phyloP scores from a whole-genome alignment of 345 rosid genomes.

The Hirschfeldia incana region DNA sequence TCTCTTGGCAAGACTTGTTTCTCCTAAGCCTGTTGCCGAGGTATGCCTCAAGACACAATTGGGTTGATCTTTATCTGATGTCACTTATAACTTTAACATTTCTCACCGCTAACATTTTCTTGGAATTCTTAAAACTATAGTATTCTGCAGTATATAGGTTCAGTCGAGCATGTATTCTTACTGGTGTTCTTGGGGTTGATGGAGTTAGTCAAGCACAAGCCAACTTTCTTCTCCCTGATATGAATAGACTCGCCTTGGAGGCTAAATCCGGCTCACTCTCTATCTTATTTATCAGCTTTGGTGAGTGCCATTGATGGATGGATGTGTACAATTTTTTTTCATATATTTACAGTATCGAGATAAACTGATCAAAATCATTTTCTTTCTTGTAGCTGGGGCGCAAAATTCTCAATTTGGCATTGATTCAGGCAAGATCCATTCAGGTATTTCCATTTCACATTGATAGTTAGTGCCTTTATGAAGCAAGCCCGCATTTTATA shows the following conservation, averaged over 20 bases:
- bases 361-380: conserved; percentile 24
- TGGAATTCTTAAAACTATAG: conserved; percentile 52
- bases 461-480: neutral
- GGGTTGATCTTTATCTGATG: conserved; percentile 7
- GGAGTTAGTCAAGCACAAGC: conserved; percentile 71
- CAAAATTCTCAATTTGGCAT: conserved; percentile 59
- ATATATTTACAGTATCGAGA: conserved; percentile 22
- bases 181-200: conserved; percentile 67
- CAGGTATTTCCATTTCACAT: conserved; percentile 42
- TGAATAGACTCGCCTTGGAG: conserved; percentile 71
- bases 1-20: conserved; percentile 73
- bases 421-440: conserved; percentile 62
- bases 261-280: conserved; percentile 79
- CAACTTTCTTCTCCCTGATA: conserved; percentile 81
- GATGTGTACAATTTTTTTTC: conserved; percentile 5
- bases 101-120: conserved; percentile 32
- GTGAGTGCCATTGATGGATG: conserved; percentile 44
- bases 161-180: conserved; percentile 76
- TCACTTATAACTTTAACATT: conserved; percentile 2
- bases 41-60: conserved; percentile 40
- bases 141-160: conserved; percentile 87
- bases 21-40: conserved; percentile 58
- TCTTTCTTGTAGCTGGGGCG: conserved; percentile 63
- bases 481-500: neutral
- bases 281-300: conserved; percentile 82